Evolutionary conservation across 129 eudicot species (phyloP).

Genomic region (Glebionis coronaria): DNA sequence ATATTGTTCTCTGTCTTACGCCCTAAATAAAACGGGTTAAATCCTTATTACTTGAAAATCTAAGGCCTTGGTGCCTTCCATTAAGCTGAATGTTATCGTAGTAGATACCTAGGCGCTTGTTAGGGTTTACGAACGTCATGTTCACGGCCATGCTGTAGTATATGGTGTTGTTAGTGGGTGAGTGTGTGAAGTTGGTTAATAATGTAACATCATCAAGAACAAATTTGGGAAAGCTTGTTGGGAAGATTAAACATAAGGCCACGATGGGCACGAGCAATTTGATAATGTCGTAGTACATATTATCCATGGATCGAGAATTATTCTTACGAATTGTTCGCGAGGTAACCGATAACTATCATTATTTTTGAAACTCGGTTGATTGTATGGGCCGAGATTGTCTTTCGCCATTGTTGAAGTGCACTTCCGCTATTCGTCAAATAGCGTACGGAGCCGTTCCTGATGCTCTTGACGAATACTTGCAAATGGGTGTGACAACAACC

Average conservation of each 20-base stretch:
- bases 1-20: constrained; percentile 46
- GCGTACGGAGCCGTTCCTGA: no score
- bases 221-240: constrained; percentile 57
- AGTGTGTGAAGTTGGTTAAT: constrained; percentile 42
- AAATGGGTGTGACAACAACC: no score
- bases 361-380: no score
- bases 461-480: no score
- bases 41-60: constrained; percentile 25
- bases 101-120: constrained; percentile 56
- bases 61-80: constrained; percentile 46
- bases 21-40: constrained; percentile 53
- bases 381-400: no score
- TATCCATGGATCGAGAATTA: no score
- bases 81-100: constrained; percentile 54
- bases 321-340: no score
- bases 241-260: constrained; percentile 61
- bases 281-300: no score
- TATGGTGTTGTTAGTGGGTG: constrained; percentile 40
- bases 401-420: no score
- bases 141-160: constrained; percentile 47
- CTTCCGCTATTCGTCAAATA: no score
- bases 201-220: constrained; percentile 51
- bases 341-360: no score
- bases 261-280: constrained; percentile 37
- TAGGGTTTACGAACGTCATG: constrained; percentile 75